Evolutionary conservation across 83 land plant species (phyloP), one percentile per base, ranked within the genome.

Genomic region (Diphasiastrum complanatum): DNA sequence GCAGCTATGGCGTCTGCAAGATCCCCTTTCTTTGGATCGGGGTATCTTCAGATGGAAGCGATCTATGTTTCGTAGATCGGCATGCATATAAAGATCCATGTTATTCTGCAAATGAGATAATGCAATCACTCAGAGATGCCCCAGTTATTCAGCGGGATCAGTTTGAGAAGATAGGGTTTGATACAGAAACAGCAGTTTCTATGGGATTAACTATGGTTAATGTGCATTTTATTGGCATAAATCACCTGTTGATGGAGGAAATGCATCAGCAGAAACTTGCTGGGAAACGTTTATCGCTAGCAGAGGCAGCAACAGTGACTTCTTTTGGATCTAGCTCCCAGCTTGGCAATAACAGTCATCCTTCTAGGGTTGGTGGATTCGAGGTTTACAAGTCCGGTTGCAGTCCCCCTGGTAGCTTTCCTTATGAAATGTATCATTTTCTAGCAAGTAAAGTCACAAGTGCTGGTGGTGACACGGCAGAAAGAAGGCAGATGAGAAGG

Each of bases 161-260:
- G 20, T 2, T 63, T 45, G 10, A 5, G 18, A 5, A 40, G 3
- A 8, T 16, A 29, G 22, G 29, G 23, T 6, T 19, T 5, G 5
- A 10, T 32, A 36, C 34, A 14, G 28, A 34, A 49, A 41, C n/a
- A 1, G 51, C 28, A 28, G 33, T 0, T 12, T 3, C 33, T 8
- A 6, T 26, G 24, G 68, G 66, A 19, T 65, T 73, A 75, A 71
- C 65, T 41, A 64, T 65, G 28, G 96, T 81, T 26, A 71, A 73
- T 45, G 67, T 93, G 5, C 78, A 68, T 55, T 89, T 93, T 64
- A 76, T 82, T 28, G 96, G 99, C 38, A 59, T 45, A 2, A 56
- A 45, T 35, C 89, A 93, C 72, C 32, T 93, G 20, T 77, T 89
- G 10, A 56, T 93, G 49, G 89, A 89, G 60, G 92, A 86, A 49